These are phyloP conservation scores for Trifolium dubium DNA, from an alignment of 306 rosid genomes.

Conservation along the genomic window DNA sequence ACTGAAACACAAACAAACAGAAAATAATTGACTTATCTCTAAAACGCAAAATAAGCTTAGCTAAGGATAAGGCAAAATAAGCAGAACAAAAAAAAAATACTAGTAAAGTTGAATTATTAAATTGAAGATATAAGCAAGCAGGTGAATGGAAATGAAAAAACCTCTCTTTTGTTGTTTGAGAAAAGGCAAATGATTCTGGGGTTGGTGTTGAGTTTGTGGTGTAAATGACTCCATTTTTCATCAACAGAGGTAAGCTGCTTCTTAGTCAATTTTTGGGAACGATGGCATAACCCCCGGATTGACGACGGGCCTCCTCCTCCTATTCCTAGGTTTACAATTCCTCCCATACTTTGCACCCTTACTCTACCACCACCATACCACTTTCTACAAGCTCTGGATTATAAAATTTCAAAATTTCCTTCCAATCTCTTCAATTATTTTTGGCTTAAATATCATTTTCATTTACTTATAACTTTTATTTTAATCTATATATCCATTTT, in stretches of 20 bases:
- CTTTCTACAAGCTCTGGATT: too few relatives aligned
- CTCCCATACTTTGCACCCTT: slow-evolving; percentile 52
- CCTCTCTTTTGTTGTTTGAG: slow-evolving; percentile 71
- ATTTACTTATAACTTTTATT: too few relatives aligned
- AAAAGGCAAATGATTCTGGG: slow-evolving; percentile 76
- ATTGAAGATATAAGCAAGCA: neutral
- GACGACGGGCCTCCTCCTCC: slow-evolving; percentile 44
- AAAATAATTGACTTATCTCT: neutral
- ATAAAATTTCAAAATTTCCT: too few relatives aligned
- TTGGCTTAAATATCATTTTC: too few relatives aligned
- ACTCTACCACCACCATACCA: neutral
- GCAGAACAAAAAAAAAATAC: neutral
- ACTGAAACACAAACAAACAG: neutral
- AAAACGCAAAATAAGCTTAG: neutral
- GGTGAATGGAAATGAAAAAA: slow-evolving; percentile 7
- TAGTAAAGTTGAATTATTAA: neutral
- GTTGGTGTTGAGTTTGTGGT: slow-evolving; percentile 55
- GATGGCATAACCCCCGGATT: slow-evolving; percentile 21
- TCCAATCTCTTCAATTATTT: too few relatives aligned
- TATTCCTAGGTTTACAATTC: slow-evolving; percentile 58
- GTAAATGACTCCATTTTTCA: slow-evolving; percentile 57
- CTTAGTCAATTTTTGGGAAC: slow-evolving; percentile 36
- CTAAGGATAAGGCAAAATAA: neutral
- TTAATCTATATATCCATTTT: too few relatives aligned
- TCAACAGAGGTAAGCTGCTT: slow-evolving; percentile 36